Conservation (phyloP, 2,329 filamentous ascomycete genomes). For the Exophiala calicioides region DNA sequence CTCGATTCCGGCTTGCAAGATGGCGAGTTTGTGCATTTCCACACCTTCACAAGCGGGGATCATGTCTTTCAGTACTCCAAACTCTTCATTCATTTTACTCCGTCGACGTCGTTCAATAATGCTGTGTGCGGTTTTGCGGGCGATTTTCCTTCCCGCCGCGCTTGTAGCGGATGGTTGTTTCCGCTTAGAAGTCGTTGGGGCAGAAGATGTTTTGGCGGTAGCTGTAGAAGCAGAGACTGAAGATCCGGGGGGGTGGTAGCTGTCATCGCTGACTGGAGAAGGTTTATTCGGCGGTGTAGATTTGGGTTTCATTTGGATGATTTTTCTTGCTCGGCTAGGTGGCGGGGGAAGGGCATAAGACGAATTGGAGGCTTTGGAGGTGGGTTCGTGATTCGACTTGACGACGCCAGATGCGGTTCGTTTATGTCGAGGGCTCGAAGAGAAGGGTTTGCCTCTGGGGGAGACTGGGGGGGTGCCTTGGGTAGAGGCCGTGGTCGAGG, state of each 20-base stretch:
- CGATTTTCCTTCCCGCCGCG: constrained; percentile 89
- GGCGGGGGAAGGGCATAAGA: constrained; percentile 84
- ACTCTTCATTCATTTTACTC: constrained; percentile 99
- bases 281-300: constrained; percentile 49
- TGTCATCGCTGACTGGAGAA: constrained; percentile 21
- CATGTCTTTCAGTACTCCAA: constrained; percentile 88
- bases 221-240: constrained; percentile 15
- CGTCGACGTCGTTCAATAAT: constrained; percentile 85
- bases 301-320: constrained; percentile 93
- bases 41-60: constrained; percentile 90
- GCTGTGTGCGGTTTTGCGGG: constrained; percentile 93
- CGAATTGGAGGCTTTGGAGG: constrained; percentile 51
- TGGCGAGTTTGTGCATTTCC: constrained; percentile 97
- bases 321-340: constrained; percentile 87
- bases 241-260: constrained; percentile 29
- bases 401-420: constrained; percentile 27
- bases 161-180: constrained; percentile 76
- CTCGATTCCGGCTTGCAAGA: constrained; percentile 93
- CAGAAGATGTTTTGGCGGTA: constrained; percentile 28
- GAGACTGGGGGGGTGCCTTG: constrained; percentile 32
- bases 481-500: constrained; percentile 48
- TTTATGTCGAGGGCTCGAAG: constrained; percentile 26
- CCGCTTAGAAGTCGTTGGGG: constrained; percentile 60
- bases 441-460: constrained; percentile 34
- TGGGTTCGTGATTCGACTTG: constrained; percentile 28